These are phyloP conservation scores for Hemileia vastatrix DNA, from an alignment of 1,284 basidiomycete genomes.

Conservation along the genomic window DNA sequence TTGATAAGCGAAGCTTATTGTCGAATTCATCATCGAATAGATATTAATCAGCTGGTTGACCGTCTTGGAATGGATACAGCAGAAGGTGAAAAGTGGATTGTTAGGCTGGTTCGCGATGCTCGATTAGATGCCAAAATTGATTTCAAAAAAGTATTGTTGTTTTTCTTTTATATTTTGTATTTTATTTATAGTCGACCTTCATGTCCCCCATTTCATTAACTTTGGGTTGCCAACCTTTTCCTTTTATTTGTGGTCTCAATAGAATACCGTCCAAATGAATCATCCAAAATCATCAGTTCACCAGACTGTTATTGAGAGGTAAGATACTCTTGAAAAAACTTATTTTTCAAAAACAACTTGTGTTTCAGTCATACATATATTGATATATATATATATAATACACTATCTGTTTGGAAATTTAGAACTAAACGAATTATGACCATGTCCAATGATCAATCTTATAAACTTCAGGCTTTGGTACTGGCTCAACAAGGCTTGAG, in stretches of 20 bases:
- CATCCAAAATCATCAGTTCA: constrained; percentile 80
- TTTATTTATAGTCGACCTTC: neutral
- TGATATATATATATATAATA: no score
- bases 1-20: constrained; percentile 95
- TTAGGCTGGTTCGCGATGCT: constrained; percentile 93
- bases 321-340: no score
- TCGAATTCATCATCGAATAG: constrained; percentile 89
- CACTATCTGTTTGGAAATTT: no score
- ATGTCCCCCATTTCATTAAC: neutral
- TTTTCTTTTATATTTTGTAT: neutral
- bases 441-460: constrained; percentile 17
- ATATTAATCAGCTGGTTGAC: constrained; percentile 89
- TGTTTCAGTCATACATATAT: no score
- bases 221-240: no score
- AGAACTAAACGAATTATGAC: constrained; percentile 19
- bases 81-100: constrained; percentile 98
- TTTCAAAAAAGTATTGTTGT: constrained; percentile 62
- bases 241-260: neutral
- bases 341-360: no score
- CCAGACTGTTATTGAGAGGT: constrained; percentile 92
- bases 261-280: constrained; percentile 91
- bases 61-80: constrained; percentile 81
- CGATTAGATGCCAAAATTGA: constrained; percentile 97
- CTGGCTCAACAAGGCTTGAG: constrained; percentile 13
- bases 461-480: constrained; percentile 11